Base-by-base conservation (phyloP, 768 basidiomycete species). In the Xerocomellus intermedius region DNA sequence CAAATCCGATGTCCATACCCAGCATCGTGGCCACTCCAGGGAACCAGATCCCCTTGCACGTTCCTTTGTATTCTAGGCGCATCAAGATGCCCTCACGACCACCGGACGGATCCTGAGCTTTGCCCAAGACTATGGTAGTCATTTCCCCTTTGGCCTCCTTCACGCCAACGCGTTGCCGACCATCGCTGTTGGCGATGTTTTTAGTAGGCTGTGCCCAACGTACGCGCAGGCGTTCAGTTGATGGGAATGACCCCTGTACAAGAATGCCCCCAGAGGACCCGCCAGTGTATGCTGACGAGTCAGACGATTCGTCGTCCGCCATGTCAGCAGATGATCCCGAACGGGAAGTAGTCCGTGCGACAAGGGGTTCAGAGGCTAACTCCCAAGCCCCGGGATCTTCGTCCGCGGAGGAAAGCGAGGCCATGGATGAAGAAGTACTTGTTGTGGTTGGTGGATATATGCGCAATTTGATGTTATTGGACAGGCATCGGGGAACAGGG, bases 271-370 rank as follows among this genome's bases (percentile, higher is more conserved):
- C 84, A 17, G 82, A 72, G 55, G 82, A 77, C 1, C 75, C 74
- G 2, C 80, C 80, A 8, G 64, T 35, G 76, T 74, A 32, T 68
- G 79, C 35, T 69, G 76, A 85, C 1, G 87, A 86, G 64, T 91
- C 89, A 38, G 86, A 87, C 4, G 87, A 87, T 64, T 92, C 89
- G 60, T 91, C 90, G 59, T 92, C 89, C 0, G 89, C 89, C 64
- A 90, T 84, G 63, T 87, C 79, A 39, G 77, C 83, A 62, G 85
- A 85, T 7, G 87, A 86, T 48, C 78, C 78, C 1, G 81, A 70
- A 33, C 86, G 81, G 13, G 81, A 78, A 7, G 75, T 54, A 28
- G 66, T 75, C 33, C 86, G 83, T 10, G 87, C 82, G 53, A 91
- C 88, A 68, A 81, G 82, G 10, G 89, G 89, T 41, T 92, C 89